A percentile compares a stretch with the other conserved stretches of the same genome.
phyloP scores from a whole-genome alignment of 2,329 filamentous ascomycete species.

The Aspergillus sergii region DNA sequence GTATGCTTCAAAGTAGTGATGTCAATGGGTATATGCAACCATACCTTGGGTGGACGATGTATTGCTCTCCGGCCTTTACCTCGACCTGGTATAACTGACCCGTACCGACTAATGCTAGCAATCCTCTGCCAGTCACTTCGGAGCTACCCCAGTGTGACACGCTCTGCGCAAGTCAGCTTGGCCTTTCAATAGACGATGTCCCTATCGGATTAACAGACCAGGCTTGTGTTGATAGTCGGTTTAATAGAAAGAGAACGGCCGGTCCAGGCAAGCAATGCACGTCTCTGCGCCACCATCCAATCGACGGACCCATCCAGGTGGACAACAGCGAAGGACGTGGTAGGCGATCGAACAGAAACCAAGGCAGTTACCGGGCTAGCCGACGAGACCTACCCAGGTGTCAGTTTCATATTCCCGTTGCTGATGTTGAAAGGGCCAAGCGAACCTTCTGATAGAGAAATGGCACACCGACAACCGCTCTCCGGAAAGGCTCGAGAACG shows the following conservation, averaged over 20 bases:
- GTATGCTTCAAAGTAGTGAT: neutral
- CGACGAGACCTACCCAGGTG: constrained; percentile 67
- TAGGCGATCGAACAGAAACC: constrained; percentile 82
- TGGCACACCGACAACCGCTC: constrained; percentile 80
- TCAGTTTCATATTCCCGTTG: constrained; percentile 15
- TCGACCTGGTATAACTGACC: constrained; percentile 88
- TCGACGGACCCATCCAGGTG: constrained; percentile 92
- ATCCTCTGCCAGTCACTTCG: constrained; percentile 80
- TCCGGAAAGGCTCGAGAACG: constrained; percentile 78
- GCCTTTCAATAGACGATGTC: neutral
- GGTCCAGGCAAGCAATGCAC: constrained; percentile 93
- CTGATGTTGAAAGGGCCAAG: neutral
- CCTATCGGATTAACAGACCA: constrained; percentile 51
- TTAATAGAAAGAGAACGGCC: constrained; percentile 79
- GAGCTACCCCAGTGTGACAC: constrained; percentile 91
- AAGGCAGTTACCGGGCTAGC: constrained; percentile 85
- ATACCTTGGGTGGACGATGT: constrained; percentile 79
- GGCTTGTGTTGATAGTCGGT: constrained; percentile 71
- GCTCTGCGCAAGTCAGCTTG: constrained; percentile 53
- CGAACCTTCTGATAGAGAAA: constrained; percentile 82
- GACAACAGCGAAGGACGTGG: constrained; percentile 83
- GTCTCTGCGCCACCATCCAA: constrained; percentile 89
- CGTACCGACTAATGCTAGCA: constrained; percentile 80
- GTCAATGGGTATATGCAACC: constrained; percentile 5
- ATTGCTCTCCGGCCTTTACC: constrained; percentile 80